These are phyloP conservation scores for Haplosporangium gracile DNA, from an alignment of 192 early-diverging fungal species.

Conservation along the genomic window DNA sequence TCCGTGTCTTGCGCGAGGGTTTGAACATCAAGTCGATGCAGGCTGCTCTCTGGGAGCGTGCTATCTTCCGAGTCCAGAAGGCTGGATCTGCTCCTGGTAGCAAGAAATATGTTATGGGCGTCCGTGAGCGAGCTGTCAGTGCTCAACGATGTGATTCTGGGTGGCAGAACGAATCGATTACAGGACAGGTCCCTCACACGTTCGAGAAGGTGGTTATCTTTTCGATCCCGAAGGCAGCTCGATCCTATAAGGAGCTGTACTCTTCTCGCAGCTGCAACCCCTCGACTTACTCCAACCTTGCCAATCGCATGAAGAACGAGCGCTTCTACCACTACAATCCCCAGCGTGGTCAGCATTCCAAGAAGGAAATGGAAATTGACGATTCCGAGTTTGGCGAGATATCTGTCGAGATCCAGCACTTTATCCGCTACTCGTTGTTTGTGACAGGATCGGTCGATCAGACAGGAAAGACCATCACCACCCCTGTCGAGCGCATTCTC, in stretches of 20 bases:
- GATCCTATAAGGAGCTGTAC: slow-evolving; percentile 33
- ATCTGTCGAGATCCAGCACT: slow-evolving; percentile 46
- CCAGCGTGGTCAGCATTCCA: slow-evolving; percentile 9
- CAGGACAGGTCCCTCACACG: slow-evolving; percentile 38
- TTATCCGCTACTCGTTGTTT: slow-evolving; percentile 49
- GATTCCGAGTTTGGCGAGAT: slow-evolving; percentile 53
- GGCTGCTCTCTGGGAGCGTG: slow-evolving; percentile 45
- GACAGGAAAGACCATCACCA: slow-evolving; percentile 27
- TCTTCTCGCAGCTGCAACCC: slow-evolving; percentile 30
- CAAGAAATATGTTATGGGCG: slow-evolving; percentile 42
- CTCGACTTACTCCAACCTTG: slow-evolving; percentile 25
- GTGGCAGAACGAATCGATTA: slow-evolving; percentile 45
- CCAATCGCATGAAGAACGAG: slow-evolving; percentile 23
- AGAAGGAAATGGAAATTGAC: slow-evolving; percentile 36
- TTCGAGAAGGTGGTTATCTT: slow-evolving; percentile 56
- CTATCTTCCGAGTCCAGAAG: slow-evolving; percentile 48
- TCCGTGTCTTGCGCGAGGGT: slow-evolving; percentile 40
- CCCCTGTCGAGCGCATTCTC: slow-evolving; percentile 28
- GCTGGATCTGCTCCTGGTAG: slow-evolving; percentile 4
- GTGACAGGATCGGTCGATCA: slow-evolving; percentile 39
- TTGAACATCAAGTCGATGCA: slow-evolving; percentile 50
- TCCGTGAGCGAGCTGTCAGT: slow-evolving; percentile 38
- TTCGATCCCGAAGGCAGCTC: slow-evolving; percentile 32
- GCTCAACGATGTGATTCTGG: slow-evolving; percentile 53
- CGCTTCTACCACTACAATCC: slow-evolving; percentile 2